Percentiles rank a stretch among this genome's conserved stretches.
phyloP scores from a whole-genome alignment of 176 grass and related monocot species.

The Phoenix roebelenii region DNA sequence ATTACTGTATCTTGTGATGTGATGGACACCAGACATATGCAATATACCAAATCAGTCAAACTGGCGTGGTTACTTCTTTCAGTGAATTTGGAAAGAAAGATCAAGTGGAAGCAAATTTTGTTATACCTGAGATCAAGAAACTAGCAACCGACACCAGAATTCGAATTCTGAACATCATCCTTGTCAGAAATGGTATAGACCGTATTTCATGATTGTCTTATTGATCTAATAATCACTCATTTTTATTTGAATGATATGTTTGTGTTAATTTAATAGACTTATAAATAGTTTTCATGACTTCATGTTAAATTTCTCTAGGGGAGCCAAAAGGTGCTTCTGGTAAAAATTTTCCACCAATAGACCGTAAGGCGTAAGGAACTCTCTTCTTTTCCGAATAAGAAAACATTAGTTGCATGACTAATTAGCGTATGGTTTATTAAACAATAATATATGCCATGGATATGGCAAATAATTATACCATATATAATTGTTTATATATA shows the following conservation, averaged over 20 bases:
- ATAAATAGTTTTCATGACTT: too few relatives aligned
- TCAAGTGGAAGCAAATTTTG: constrained; percentile 62
- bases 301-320: constrained; percentile 1
- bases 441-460: too few relatives aligned
- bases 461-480: not conserved
- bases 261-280: too few relatives aligned
- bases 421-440: too few relatives aligned
- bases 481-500: too few relatives aligned
- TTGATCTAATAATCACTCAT: too few relatives aligned
- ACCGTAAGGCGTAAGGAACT: not conserved
- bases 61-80: constrained; percentile 45
- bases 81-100: constrained; percentile 42
- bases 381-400: constrained; percentile 5
- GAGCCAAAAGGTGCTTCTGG: constrained; percentile 1
- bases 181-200: constrained; percentile 48
- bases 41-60: constrained; percentile 40
- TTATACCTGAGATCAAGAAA: constrained; percentile 52
- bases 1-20: too few relatives aligned
- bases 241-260: too few relatives aligned
- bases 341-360: not conserved
- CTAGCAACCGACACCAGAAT: constrained; percentile 40
- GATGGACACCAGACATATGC: constrained; percentile 39
- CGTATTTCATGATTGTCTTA: too few relatives aligned
- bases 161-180: constrained; percentile 58
- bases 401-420: not conserved